These are phyloP conservation scores for Yamadazyma buinensis DNA, from an alignment of 1,139 yeast genomes.

Conservation along the genomic window DNA sequence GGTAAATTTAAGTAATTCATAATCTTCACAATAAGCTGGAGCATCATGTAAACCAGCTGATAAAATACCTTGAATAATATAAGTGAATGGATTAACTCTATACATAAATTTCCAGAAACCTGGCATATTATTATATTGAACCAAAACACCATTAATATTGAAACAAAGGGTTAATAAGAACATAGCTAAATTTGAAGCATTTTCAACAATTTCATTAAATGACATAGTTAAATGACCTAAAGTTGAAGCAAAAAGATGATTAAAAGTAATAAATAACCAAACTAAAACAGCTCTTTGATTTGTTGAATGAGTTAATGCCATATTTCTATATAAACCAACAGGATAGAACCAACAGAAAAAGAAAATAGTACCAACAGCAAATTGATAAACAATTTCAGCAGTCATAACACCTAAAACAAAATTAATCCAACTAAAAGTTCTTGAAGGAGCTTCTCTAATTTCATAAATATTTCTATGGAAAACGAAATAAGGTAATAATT, in stretches of 20 bases:
- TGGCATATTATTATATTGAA: conserved; percentile 48
- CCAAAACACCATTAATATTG: conserved; percentile 79
- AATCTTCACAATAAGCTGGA: conserved; percentile 20
- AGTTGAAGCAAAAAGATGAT: conserved; percentile 56
- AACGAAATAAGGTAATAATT: conserved; percentile 67
- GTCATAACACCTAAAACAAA: conserved; percentile 33
- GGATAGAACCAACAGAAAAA: conserved; percentile 40
- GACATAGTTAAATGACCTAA: conserved; percentile 63
- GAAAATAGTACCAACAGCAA: conserved; percentile 27
- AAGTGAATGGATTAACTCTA: conserved; percentile 65
- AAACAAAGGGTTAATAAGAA: conserved; percentile 56
- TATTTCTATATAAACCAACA: conserved; percentile 30
- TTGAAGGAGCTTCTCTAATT: conserved; percentile 77
- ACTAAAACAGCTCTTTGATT: conserved; percentile 55
- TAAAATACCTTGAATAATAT: conserved; percentile 34
- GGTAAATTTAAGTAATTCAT: conserved; percentile 20
- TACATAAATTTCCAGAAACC: conserved; percentile 51
- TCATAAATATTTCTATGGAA: conserved; percentile 75
- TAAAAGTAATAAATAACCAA: conserved; percentile 54
- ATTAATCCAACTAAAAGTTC: conserved; percentile 46
- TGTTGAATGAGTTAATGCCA: conserved; percentile 22
- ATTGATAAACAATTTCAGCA: conserved; percentile 32
- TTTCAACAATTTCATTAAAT: conserved; percentile 57
- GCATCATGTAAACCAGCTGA: conserved; percentile 34
- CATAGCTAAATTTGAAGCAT: conserved; percentile 66